Conservation (phyloP, 345 rosid species). For the Eucalyptus regnans region DNA sequence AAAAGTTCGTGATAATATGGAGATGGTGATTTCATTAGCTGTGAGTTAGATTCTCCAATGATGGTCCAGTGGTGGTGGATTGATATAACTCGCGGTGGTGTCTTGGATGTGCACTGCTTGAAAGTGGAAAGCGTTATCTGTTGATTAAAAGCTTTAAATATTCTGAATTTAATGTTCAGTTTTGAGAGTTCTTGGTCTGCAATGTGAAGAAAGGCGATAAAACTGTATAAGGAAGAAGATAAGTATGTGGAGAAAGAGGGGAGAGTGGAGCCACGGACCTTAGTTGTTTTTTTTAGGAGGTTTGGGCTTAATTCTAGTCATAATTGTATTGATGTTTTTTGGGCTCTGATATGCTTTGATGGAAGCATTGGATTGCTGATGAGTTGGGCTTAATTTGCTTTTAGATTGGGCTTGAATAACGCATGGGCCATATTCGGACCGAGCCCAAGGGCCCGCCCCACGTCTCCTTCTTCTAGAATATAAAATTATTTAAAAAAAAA, state of each 20-base stretch:
- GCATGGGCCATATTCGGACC: neutral
- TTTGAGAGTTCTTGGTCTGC: neutral
- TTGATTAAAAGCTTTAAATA: neutral
- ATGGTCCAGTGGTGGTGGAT: neutral
- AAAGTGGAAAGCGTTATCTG: fast-evolving
- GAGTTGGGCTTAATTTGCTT: neutral
- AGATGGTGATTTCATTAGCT: neutral
- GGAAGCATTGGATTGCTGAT: neutral
- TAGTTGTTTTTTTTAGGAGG: neutral
- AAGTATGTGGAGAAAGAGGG: no score
- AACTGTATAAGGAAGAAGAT: no score
- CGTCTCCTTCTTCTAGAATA: neutral
- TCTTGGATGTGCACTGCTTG: neutral
- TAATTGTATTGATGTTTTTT: no score
- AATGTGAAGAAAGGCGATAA: no score
- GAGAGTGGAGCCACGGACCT: no score
- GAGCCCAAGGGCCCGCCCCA: neutral
- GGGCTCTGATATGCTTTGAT: neutral
- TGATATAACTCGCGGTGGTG: neutral
- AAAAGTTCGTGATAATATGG: neutral
- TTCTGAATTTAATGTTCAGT: neutral
- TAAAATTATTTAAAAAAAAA: no score
- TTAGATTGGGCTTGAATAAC: neutral
- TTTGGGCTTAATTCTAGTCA: neutral
- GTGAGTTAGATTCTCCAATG: neutral